Evolutionary conservation across 441 rosid species (phyloP).

Genomic region (Brassica hybrid): DNA sequence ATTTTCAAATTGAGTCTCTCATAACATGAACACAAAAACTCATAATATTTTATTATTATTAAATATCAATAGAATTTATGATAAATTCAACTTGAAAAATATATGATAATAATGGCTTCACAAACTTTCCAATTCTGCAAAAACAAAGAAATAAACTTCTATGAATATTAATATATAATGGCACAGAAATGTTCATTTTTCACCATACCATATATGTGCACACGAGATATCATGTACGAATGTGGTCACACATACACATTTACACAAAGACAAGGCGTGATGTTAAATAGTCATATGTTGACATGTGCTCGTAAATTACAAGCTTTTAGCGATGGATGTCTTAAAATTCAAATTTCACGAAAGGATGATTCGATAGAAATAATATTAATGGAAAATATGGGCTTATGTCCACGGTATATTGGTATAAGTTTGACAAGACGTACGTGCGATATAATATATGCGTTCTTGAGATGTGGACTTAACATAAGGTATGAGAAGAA

Average conservation of each 20-base stretch:
- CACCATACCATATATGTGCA: constrained; percentile 31
- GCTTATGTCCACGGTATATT: constrained; percentile 36
- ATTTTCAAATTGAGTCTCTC: background rate
- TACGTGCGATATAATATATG: constrained; percentile 37
- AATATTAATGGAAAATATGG: constrained; percentile 15
- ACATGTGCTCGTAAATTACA: background rate
- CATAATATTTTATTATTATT: background rate
- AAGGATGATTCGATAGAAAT: constrained; percentile 39
- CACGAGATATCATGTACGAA: constrained; percentile 22
- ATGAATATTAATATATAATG: background rate
- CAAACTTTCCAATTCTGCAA: background rate
- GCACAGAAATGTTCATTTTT: background rate
- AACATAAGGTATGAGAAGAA: constrained; percentile 35
- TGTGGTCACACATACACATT: constrained; percentile 33
- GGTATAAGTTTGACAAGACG: constrained; percentile 42
- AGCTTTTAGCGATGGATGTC: constrained; percentile 18
- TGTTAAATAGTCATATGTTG: constrained; percentile 40
- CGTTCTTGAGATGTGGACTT: constrained; percentile 39
- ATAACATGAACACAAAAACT: background rate
- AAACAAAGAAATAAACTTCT: background rate
- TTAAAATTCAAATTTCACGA: constrained; percentile 39
- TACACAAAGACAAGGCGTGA: constrained; percentile 41
- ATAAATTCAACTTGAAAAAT: background rate
- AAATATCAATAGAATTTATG: background rate
- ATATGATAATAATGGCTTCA: background rate